These are phyloP conservation scores for Chrysochromulina tobinii DNA, from an alignment of 78 protist genomes.

Conservation along the genomic window DNA sequence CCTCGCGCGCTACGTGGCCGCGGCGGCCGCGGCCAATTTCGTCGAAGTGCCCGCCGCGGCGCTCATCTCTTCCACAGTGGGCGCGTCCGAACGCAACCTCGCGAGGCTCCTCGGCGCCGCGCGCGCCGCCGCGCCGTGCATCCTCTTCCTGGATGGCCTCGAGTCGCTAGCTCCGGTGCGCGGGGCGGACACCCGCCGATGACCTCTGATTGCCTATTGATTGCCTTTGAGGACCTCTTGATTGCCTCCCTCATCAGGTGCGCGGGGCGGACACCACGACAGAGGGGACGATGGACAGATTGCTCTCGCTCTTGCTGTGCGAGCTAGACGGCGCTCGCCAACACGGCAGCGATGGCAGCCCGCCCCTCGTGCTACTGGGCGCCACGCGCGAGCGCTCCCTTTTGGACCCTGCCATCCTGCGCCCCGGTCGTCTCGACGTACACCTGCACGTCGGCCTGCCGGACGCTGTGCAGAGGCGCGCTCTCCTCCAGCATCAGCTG, in stretches of 20 bases:
- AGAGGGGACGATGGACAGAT: background rate
- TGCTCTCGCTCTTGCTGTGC: background rate
- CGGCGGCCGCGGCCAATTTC: background rate
- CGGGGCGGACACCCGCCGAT: too few relatives aligned
- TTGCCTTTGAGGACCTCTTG: too few relatives aligned
- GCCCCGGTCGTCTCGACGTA: background rate
- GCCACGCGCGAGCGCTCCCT: background rate
- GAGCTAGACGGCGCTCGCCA: background rate
- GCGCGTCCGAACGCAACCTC: background rate
- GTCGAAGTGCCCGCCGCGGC: background rate
- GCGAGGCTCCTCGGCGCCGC: background rate
- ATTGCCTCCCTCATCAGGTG: too few relatives aligned
- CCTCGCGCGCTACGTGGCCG: background rate
- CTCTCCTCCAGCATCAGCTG: too few relatives aligned
- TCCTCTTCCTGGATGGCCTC: background rate
- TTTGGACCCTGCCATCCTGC: background rate
- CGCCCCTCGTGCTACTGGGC: background rate
- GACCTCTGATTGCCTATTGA: too few relatives aligned
- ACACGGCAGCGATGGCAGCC: background rate
- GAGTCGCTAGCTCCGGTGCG: background rate
- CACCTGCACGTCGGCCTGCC: background rate
- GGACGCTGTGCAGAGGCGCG: background rate
- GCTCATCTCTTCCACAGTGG: background rate
- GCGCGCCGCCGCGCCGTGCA: constrained; percentile 6
- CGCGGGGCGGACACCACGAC: background rate